phyloP scores from a whole-genome alignment of 2,329 filamentous ascomycete genomes.

The Trichoderma sp. region DNA sequence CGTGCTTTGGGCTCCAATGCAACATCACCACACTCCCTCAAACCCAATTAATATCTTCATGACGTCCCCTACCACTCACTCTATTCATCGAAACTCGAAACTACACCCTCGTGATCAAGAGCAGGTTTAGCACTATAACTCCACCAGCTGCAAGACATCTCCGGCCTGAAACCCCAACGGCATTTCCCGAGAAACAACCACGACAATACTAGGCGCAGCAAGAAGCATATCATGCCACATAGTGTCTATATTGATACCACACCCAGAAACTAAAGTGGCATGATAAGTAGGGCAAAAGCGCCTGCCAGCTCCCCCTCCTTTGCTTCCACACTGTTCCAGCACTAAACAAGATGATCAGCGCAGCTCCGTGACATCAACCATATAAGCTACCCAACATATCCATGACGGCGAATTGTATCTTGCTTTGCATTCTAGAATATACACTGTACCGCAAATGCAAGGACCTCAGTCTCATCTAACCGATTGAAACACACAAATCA shows the following conservation, averaged over 20 bases:
- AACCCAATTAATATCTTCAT: background rate
- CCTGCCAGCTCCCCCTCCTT: background rate
- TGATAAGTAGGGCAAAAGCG: background rate
- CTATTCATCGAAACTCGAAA: background rate
- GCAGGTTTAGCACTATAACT: too few species aligned
- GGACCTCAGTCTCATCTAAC: background rate
- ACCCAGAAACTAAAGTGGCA: background rate
- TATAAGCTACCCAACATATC: background rate
- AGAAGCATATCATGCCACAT: background rate
- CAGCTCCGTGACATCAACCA: background rate
- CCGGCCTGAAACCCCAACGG: background rate
- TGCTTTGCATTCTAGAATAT: background rate
- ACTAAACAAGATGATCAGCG: constrained; percentile 1
- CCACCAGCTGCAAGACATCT: background rate
- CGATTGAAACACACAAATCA: background rate
- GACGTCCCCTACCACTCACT: background rate
- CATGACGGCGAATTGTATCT: constrained; percentile 4
- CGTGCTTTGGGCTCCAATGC: background rate
- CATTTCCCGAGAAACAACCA: background rate
- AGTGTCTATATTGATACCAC: background rate
- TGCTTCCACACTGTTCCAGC: background rate
- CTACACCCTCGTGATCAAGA: background rate
- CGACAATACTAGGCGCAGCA: background rate
- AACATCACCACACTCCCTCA: background rate
- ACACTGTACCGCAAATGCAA: background rate